Conservation (phyloP, 169 alveolate genomes). For the Eimeria mitis region DNA sequence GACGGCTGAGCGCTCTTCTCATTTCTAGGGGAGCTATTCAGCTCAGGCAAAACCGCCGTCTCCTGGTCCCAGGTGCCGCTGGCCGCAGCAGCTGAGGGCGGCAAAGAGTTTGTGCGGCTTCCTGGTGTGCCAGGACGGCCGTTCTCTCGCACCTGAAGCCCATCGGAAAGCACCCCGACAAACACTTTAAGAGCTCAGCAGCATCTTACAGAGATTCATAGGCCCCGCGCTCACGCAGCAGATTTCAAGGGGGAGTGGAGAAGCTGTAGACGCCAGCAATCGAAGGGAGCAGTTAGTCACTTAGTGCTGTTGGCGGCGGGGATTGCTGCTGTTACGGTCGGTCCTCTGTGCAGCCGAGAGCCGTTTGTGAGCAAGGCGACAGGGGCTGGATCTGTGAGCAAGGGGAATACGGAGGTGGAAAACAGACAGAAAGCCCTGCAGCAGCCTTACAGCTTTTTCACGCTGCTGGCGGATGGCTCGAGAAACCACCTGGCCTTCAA, state of each 20-base stretch:
- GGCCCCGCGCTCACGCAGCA: not conserved
- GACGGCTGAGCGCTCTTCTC: not conserved
- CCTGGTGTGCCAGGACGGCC: constrained; percentile 31
- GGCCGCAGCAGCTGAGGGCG: not conserved
- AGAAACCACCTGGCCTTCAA: constrained; percentile 39
- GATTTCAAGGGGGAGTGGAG: not conserved
- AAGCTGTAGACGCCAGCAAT: not conserved
- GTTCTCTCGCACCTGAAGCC: constrained; percentile 25
- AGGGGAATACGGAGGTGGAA: not conserved
- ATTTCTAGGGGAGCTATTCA: not conserved
- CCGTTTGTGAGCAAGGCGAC: not conserved
- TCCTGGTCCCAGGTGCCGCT: not conserved
- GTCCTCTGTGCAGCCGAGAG: not conserved
- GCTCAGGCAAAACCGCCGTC: not conserved
- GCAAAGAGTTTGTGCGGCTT: not conserved
- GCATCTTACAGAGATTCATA: not conserved
- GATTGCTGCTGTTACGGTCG: not conserved
- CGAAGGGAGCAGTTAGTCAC: not conserved
- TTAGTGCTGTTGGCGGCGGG: not conserved
- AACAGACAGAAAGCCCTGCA: not conserved
- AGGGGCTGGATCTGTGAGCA: not conserved
- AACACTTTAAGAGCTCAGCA: not conserved
- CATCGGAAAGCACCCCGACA: not conserved
- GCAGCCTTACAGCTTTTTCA: constrained; percentile 16
- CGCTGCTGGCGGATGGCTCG: constrained; percentile 56